Evolutionary conservation across 2,329 filamentous ascomycete species (phyloP), one percentile per base, ranked within the genome.

Genomic region (Trichophyton mentagrophytes): DNA sequence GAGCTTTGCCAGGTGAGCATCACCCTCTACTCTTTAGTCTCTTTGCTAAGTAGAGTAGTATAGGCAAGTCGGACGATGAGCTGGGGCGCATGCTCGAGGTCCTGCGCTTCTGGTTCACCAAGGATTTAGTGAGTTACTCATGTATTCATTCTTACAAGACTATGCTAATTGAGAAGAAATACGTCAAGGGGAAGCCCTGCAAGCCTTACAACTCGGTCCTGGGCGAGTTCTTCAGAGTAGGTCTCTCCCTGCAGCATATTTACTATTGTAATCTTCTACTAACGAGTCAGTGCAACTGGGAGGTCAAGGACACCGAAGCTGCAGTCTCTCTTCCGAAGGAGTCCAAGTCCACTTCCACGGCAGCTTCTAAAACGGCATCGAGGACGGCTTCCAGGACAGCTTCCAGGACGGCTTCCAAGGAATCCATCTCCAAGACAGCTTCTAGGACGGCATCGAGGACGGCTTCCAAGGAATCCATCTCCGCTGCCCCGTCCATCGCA

Each of bases 201-300:
- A 99, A 99, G 76, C 93, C 93, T 9, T 99, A 99, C 78, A 99
- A 99, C 76, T 96, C 91, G 56, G 91, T 90, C 40, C 77, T 99
- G 58, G 93, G 93, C 65, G 93, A 99, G 77, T 99, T 99, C 77
- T 99, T 99, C 77, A 83, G 90, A 77, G 89, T 91, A 22, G 22
- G 22, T 22, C 22, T 22, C 22, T 22, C 22, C 22, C 22, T 22
- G 3, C 22, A 22, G n/a, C 22, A 22, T 22, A 22, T 22, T 2
- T 22, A 2, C 2, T 22, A 22, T 78, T 27, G 6, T 17, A 17
- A 17, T 17, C 25, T 6, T 5, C 25, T 27, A 6, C 25, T 27
- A 6, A 27, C 25, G 6, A 27, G 25, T 40, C 72, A 95, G 83
- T 97, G 93, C 74, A 95, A 92, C 71, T 99, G 92, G 92, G 89